Percentiles rank a stretch among this genome's conserved stretches.
phyloP scores from a whole-genome alignment of 1,284 basidiomycete species.

The Ustilago cynodontis region DNA sequence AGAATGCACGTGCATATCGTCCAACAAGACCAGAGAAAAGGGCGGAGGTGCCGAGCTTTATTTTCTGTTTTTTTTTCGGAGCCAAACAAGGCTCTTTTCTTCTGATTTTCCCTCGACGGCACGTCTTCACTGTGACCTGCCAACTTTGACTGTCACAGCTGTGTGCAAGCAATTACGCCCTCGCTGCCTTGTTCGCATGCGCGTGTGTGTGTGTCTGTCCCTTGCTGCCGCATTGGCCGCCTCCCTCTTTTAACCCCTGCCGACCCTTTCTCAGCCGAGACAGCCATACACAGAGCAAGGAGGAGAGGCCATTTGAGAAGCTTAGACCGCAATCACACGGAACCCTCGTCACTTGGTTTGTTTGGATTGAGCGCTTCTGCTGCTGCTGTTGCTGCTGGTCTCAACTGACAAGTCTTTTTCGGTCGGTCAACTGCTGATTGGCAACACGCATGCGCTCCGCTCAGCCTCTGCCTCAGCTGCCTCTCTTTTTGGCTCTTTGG shows the following conservation, averaged over 20 bases:
- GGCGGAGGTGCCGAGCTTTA: slow-evolving; percentile 6
- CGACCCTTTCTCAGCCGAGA: background rate
- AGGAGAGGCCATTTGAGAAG: background rate
- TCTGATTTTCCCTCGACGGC: background rate
- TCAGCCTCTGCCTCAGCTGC: background rate
- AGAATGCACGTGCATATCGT: background rate
- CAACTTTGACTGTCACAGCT: background rate
- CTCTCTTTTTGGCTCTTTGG: background rate
- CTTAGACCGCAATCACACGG: background rate
- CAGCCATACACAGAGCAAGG: background rate
- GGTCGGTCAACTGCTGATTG: background rate
- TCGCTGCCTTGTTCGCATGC: background rate
- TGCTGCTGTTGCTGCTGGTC: background rate
- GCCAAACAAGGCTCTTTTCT: background rate
- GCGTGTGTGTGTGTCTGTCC: background rate
- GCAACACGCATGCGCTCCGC: slow-evolving; percentile 8
- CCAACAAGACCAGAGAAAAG: too few relatives aligned
- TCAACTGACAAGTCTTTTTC: too few relatives aligned
- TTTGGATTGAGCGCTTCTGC: background rate
- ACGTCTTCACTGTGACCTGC: too few relatives aligned
- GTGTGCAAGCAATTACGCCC: background rate
- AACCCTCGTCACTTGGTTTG: background rate
- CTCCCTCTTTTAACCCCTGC: background rate
- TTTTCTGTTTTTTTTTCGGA: too few relatives aligned
- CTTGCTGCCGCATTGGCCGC: slow-evolving; percentile 3